phyloP scores from a whole-genome alignment of 202 grass and related monocot species.

The Carex arenaria region DNA sequence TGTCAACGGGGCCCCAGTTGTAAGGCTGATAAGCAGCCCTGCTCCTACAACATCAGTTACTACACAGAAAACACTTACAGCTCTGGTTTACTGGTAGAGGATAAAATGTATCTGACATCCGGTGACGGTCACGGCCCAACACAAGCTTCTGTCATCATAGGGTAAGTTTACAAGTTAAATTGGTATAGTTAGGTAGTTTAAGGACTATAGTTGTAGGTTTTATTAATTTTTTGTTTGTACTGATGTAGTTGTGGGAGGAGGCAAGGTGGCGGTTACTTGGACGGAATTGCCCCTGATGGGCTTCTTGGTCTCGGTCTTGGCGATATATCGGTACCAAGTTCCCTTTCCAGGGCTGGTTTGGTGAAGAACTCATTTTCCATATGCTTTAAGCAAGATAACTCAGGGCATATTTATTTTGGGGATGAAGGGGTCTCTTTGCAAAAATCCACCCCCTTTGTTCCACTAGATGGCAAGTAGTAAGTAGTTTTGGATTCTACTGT shows the following conservation, averaged over 20 bases:
- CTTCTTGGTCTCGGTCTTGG: constrained; percentile 93
- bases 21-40: constrained; percentile 69
- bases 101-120: constrained; percentile 71
- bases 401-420: constrained; percentile 91
- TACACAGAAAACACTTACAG: constrained; percentile 90
- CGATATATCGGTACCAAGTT: constrained; percentile 90
- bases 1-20: constrained; percentile 51
- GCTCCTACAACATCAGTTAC: constrained; percentile 78
- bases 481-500: constrained; percentile 20
- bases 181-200: neutral
- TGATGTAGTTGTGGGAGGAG: constrained; percentile 78
- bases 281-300: constrained; percentile 92
- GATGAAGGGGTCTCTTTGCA: constrained; percentile 68
- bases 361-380: constrained; percentile 83
- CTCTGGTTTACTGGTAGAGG: constrained; percentile 86
- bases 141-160: constrained; percentile 86
- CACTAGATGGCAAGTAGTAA: constrained; percentile 81
- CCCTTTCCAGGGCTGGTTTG: constrained; percentile 83
- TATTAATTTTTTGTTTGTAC: constrained; percentile 8
- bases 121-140: constrained; percentile 44
- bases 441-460: constrained; percentile 81
- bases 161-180: constrained; percentile 36
- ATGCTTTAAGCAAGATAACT: constrained; percentile 81
- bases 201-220: neutral
- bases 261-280: constrained; percentile 89